Conservation (phyloP, 768 basidiomycete species). For the Trametes meyenii region DNA sequence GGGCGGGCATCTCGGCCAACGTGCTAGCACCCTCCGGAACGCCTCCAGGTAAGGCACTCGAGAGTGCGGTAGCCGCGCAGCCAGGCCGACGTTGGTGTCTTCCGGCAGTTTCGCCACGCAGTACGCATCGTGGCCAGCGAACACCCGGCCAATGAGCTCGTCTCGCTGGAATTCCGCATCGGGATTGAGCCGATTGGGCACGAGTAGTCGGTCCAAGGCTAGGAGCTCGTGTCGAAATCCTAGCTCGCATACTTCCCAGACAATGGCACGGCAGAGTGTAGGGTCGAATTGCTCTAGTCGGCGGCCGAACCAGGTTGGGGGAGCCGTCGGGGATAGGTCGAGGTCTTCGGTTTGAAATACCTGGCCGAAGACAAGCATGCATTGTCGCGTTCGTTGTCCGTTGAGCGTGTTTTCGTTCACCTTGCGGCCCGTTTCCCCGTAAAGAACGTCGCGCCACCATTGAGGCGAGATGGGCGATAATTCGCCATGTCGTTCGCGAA, state of each 20-base stretch:
- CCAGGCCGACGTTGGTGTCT: neutral
- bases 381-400: neutral
- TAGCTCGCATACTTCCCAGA: conserved; percentile 1
- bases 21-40: neutral
- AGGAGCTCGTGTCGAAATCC: neutral
- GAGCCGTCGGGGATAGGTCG: neutral
- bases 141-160: neutral
- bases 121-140: neutral
- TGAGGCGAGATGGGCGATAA: neutral
- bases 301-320: neutral
- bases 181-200: neutral
- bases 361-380: neutral
- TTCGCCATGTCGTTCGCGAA: neutral
- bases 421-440: neutral
- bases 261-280: neutral
- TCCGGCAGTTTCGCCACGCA: neutral
- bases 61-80: neutral
- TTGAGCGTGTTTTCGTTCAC: too few species aligned
- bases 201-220: neutral
- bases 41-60: neutral
- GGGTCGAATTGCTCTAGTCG: too few species aligned
- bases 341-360: neutral
- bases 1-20: neutral
- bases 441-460: conserved; percentile 4
- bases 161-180: neutral